A percentile compares a stretch with the other conserved stretches of the same genome.
Evolutionary conservation across 371 early-diverging fungal genomes (phyloP).

Genomic region (Rhizopus arrhizus): DNA sequence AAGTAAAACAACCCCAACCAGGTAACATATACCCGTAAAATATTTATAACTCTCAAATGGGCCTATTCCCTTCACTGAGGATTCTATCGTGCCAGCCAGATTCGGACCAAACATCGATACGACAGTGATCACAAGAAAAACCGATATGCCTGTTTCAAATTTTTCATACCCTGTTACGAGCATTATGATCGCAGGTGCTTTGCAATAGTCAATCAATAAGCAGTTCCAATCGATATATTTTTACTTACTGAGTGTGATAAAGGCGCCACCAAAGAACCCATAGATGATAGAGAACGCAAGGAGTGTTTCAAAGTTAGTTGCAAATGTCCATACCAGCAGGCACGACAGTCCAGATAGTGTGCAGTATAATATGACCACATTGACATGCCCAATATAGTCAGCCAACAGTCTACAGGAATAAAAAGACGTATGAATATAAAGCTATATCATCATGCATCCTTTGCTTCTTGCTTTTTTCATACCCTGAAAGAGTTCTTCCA

Average conservation of each 20-base stretch:
- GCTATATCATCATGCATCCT: no score
- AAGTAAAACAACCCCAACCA: constrained; percentile 24
- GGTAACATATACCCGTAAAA: constrained; percentile 38
- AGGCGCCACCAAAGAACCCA: constrained; percentile 45
- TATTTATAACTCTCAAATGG: constrained; percentile 35
- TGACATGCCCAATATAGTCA: constrained; percentile 47
- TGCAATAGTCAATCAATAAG: neutral
- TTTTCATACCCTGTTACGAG: constrained; percentile 33
- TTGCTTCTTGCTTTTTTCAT: neutral
- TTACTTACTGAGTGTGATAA: constrained; percentile 33
- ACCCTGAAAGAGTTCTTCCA: constrained; percentile 29
- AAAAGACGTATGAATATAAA: neutral
- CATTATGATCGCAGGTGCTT: constrained; percentile 37
- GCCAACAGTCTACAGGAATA: constrained; percentile 16
- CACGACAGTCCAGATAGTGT: constrained; percentile 29
- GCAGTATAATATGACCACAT: constrained; percentile 35
- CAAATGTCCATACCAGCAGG: constrained; percentile 49
- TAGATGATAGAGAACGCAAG: constrained; percentile 37
- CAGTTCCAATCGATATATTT: neutral
- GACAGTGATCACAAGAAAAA: constrained; percentile 28
- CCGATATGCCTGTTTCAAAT: constrained; percentile 33
- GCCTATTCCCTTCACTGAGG: neutral
- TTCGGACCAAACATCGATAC: constrained; percentile 42
- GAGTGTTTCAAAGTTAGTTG: constrained; percentile 34
- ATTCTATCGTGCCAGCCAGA: constrained; percentile 35